phyloP scores from a whole-genome alignment of 306 rosid genomes.

The Sicyos edulis region DNA sequence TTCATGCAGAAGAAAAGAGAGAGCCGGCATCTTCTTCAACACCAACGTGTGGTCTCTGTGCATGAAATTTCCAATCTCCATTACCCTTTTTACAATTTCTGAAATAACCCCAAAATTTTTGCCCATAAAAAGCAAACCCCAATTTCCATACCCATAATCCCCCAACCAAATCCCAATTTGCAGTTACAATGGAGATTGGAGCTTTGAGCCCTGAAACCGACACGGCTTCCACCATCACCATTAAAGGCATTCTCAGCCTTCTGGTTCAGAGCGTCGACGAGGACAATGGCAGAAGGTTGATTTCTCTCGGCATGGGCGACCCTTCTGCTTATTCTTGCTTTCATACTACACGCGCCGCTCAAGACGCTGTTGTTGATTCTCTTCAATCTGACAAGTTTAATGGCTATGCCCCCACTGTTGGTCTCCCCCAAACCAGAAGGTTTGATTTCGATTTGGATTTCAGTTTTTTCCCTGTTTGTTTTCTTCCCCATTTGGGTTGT shows the following conservation, averaged over 20 bases:
- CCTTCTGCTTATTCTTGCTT: constrained; percentile 68
- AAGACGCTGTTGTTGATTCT: constrained; percentile 52
- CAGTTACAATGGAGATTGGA: constrained; percentile 37
- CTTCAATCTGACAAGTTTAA: constrained; percentile 58
- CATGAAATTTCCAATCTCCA: constrained; percentile 15
- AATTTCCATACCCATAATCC: neutral
- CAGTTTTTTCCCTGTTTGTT: neutral
- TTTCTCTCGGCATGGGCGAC: constrained; percentile 86
- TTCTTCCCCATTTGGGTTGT: neutral
- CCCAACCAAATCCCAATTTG: neutral
- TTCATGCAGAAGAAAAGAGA: constrained; percentile 21
- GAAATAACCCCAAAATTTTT: neutral
- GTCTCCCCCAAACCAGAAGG: constrained; percentile 74
- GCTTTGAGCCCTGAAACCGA: constrained; percentile 33
- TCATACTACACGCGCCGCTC: constrained; percentile 40
- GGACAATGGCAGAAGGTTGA: constrained; percentile 30
- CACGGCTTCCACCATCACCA: constrained; percentile 58
- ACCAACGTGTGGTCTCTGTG: constrained; percentile 34
- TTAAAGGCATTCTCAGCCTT: constrained; percentile 71
- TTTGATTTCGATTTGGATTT: constrained; percentile 6
- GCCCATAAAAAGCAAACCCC: neutral
- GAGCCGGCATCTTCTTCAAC: constrained; percentile 2
- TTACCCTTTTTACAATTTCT: neutral
- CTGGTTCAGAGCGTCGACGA: constrained; percentile 44
- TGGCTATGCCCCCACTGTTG: constrained; percentile 86